A percentile compares a stretch with the other conserved stretches of the same genome.
These are phyloP conservation scores for Candida sojae DNA, from an alignment of 1,139 yeast species.

Conservation along the genomic window DNA sequence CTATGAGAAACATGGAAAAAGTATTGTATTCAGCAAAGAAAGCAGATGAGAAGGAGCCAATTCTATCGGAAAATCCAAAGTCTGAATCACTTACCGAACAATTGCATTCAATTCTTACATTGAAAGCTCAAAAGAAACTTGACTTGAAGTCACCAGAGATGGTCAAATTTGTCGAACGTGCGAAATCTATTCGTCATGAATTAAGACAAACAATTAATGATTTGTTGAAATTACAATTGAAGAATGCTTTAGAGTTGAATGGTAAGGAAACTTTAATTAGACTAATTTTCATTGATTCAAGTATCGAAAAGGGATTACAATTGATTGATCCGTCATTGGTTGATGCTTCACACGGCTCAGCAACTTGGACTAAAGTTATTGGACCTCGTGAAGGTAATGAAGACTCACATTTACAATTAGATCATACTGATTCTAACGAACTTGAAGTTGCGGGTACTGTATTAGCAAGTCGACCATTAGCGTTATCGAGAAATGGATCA, in stretches of 20 bases:
- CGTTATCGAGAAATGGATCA: conserved; percentile 37
- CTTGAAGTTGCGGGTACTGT: conserved; percentile 12
- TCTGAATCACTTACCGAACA: conserved; percentile 36
- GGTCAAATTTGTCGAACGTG: conserved; percentile 43
- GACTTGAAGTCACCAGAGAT: conserved; percentile 34
- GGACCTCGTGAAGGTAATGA: conserved; percentile 6
- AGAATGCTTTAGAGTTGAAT: conserved; percentile 55
- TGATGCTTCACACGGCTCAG: conserved; percentile 19
- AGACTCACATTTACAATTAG: not conserved
- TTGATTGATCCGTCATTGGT: conserved; percentile 45
- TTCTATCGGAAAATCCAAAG: conserved; percentile 9
- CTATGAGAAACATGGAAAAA: conserved; percentile 72
- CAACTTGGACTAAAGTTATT: conserved; percentile 12
- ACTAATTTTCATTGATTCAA: conserved; percentile 66
- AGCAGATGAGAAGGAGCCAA: conserved; percentile 7
- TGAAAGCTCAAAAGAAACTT: conserved; percentile 29
- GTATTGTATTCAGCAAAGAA: conserved; percentile 24
- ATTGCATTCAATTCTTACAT: conserved; percentile 32
- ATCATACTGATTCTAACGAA: conserved; percentile 2
- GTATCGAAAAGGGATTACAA: conserved; percentile 65
- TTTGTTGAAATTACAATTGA: conserved; percentile 54
- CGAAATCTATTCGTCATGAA: conserved; percentile 43
- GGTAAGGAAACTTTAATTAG: conserved; percentile 75
- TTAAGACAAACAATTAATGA: conserved; percentile 58
- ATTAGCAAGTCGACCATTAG: conserved; percentile 23